Evolutionary conservation across 768 basidiomycete genomes (phyloP), one percentile per base, ranked within the genome.

Genomic region (Floccularia luteovirens): DNA sequence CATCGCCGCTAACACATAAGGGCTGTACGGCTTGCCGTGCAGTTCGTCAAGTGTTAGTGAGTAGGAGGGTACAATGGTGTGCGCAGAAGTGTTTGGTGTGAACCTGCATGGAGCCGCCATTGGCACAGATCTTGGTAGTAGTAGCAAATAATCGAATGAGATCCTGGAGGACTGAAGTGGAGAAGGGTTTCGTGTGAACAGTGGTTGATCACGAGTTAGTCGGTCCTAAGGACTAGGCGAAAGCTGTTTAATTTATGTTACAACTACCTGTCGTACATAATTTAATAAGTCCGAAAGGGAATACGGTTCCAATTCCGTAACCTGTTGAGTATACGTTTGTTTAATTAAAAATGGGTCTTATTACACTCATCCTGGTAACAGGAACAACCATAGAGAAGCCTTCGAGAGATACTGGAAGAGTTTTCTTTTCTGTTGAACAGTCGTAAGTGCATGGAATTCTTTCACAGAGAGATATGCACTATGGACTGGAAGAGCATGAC

Each of bases 71-170:
- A 73, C 79, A 78, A 76, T 74, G 79, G 78, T 82, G 67, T 58
- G 73, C 78, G 76, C 76, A 75, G 79, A 81, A 82, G 77, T 75
- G 73, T 79, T 69, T 77, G 78, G 73, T 75, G 79, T 67, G 66
- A 81, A 75, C 49, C 54, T 55, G 54, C 49, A 51, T 57, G 54
- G 56, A 82, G 75, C 77, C 63, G 76, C 79, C 79, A 74, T 75
- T 79, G 79, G 79, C 79, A 77, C 79, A 82, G 80, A 81, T 84
- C 79, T 82, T 80, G 79, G 81, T 82, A 77, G 78, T 77, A 82
- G 81, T 82, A 82, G 79, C 81, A 82, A 82, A 82, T 82, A 82
- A 77, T 80, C 80, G 77, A 80, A 75, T 78, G 79, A 79, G 79
- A 81, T 70, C 80, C 77, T 81, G 75, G 79, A 79, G 77, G 80